Evolutionary conservation across 2,329 filamentous ascomycete species (phyloP), one percentile per base, ranked within the genome.

Genomic region (Trichoderma oligosporum): DNA sequence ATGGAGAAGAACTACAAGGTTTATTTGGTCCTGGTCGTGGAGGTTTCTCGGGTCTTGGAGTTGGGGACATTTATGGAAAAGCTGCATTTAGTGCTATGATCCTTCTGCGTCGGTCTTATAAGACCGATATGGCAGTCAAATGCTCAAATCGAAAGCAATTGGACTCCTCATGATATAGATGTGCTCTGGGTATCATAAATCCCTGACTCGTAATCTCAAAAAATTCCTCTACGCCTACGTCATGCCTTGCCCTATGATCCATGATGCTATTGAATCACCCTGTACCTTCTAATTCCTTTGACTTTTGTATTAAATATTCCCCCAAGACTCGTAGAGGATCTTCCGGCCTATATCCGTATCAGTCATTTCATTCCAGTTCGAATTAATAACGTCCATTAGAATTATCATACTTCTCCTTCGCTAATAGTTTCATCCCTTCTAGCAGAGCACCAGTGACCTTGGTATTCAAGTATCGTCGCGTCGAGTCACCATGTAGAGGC

Each of bases 381-480:
- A 3, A 4, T n/a, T 4, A 20, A 33, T 24, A 22, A 16, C 4
- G 5, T 11, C 9, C 14, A 12, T 24, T 18, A 16, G 24, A 39
- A 49, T 83, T 57, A 79, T 18, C 86, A 67, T 72, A 90, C 87
- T 87, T 82, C 39, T 90, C 85, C 63, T 82, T 84, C 4, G 85
- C 86, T 60, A 91, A 69, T 55, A 80, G 71, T 74, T 90, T 91
- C 85, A 91, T 88, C 22, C 87, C 88, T 65, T 91, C 87, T 36
- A 91, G 73, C 58, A 91, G 66, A 24, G 82, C 79, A 1, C 82
- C 82, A 0, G 86, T 88, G 38, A 91, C 81, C 64, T 85, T 88
- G 47, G 80, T 78, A 66, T 91, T 91, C 63, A 91, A 72, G 68
- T 90, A 91, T 65, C 83, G 80, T 42, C 88, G 81, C 4, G 84